Evolutionary conservation across 2,329 filamentous ascomycete species (phyloP), one percentile per base, ranked within the genome.

Genomic region (Graphilbum ipis-grandicollis): DNA sequence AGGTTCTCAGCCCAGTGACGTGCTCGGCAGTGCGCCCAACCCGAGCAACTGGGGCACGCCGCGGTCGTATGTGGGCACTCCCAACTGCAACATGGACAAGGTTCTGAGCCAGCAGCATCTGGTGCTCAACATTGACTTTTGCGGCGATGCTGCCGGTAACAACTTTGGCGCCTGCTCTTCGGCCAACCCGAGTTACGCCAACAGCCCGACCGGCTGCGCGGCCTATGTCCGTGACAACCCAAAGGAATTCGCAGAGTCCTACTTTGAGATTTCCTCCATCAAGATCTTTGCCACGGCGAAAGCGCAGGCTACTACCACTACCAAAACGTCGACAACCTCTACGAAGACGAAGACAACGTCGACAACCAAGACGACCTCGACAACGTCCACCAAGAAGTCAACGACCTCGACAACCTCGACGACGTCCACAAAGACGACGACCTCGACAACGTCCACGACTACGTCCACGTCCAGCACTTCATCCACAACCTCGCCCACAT

Each of bases 41-140:
- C 78, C 81, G 1, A 52, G 56, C 1, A 54, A 49, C 29, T 88
- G 81, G 80, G 76, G 73, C 6, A 60, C 51, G 4, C 79, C 82
- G 1, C 52, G 64, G 3, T 72, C 76, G 12, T 58, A 62, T 17
- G 77, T 84, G 1, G 70, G 71, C 14, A 61, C 58, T 35, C 44
- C 46, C 38, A 48, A 47, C 29, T 92, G 83, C 55, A 60, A 83
- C 44, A 71, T 84, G 44, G 57, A 71, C 43, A 52, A 52, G 2
- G 63, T 69, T 47, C 79, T 90, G 54, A 59, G 57, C 42, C 60
- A 75, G 48, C 69, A 86, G 60, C 69, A 75, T 47, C 69, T 93
- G 41, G 71, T 84, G 38, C 68, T 85, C 46, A 73, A 84, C 59
- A 81, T 80, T 32, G 53, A 75, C 22, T 78, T 86, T 52, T 88